Evolutionary conservation across 768 basidiomycete species (phyloP).

Genomic region (Mycena kentingensis): DNA sequence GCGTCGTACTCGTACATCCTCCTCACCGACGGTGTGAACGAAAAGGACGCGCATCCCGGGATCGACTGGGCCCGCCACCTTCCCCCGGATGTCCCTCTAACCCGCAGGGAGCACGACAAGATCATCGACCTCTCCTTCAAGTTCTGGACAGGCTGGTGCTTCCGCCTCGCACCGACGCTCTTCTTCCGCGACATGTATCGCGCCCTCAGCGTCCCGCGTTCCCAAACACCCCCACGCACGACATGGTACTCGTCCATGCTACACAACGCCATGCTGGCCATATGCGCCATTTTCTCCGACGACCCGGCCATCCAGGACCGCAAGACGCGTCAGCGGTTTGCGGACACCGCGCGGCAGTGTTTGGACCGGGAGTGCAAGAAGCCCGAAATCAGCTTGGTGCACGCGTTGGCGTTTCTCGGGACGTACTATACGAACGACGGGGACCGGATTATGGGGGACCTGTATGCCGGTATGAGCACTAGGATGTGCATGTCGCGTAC

Average conservation of each 20-base stretch:
- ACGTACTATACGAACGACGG: constrained; percentile 21
- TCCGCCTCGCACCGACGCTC: constrained; percentile 41
- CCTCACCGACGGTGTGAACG: background rate
- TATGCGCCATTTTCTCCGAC: constrained; percentile 22
- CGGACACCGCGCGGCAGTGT: constrained; percentile 15
- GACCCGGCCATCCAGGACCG: constrained; percentile 16
- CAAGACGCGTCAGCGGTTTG: constrained; percentile 14
- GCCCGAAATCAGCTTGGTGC: constrained; percentile 24
- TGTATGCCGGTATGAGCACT: constrained; percentile 20
- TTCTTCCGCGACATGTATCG: constrained; percentile 45
- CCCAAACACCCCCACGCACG: constrained; percentile 27
- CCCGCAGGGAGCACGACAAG: constrained; percentile 3
- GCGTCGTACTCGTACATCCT: constrained; percentile 5
- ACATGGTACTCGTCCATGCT: constrained; percentile 53
- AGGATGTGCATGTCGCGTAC: background rate
- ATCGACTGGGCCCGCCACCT: constrained; percentile 11
- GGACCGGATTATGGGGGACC: constrained; percentile 19
- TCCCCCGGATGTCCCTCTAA: background rate
- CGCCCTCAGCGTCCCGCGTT: constrained; percentile 29
- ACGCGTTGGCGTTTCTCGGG: constrained; percentile 23
- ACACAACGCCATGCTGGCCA: constrained; percentile 47
- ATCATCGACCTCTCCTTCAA: constrained; percentile 37
- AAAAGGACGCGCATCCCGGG: background rate
- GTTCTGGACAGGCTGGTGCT: constrained; percentile 39
- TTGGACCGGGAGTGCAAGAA: constrained; percentile 19